Percentiles rank a stretch among this genome's conserved stretches.
Conservation (phyloP, 2,329 filamentous ascomycete species). For the Ophiostoma perfectum region DNA sequence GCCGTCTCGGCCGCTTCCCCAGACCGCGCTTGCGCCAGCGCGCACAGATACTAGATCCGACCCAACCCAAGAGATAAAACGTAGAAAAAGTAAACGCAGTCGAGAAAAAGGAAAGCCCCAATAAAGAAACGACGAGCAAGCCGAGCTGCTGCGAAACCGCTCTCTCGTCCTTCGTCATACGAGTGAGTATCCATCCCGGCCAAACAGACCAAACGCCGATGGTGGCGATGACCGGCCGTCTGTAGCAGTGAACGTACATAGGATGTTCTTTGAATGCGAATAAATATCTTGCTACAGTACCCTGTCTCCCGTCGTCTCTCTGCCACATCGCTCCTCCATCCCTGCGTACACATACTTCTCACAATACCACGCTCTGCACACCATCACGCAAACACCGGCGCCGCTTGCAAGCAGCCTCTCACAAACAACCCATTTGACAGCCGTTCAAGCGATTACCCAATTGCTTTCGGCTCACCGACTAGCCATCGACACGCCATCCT, state of each 20-base stretch:
- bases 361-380: background rate
- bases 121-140: background rate
- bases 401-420: background rate
- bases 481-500: conserved; percentile 26
- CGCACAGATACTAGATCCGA: conserved; percentile 15
- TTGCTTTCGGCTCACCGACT: conserved; percentile 13
- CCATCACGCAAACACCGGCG: background rate
- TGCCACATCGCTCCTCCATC: too few species aligned
- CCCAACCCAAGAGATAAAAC: conserved; percentile 7
- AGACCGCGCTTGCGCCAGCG: conserved; percentile 17
- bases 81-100: conserved; percentile 2
- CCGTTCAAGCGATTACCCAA: background rate
- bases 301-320: too few species aligned
- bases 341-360: background rate
- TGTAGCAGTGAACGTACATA: too few species aligned
- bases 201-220: background rate
- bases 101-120: background rate
- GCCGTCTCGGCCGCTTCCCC: conserved; percentile 21
- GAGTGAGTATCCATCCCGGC: background rate
- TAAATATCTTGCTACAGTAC: background rate
- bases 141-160: background rate
- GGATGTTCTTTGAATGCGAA: background rate
- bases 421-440: conserved; percentile 7
- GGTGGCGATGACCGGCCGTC: background rate
- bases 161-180: conserved; percentile 6